Base-by-base conservation (phyloP, 345 rosid species). In the Nasturtium officinale region DNA sequence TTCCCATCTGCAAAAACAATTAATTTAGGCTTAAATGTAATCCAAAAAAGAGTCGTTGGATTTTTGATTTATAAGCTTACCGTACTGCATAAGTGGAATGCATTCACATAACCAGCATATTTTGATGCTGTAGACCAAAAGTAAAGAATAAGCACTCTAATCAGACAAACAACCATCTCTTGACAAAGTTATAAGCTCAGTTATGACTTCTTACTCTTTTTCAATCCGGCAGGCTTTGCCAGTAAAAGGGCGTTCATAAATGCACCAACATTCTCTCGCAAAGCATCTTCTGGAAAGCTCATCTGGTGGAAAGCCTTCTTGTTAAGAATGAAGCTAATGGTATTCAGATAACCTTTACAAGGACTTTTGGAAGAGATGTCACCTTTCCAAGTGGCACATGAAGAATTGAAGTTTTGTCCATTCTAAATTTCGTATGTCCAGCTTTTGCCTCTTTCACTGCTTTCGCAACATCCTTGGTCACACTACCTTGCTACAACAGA, bases 321-420 rank as follows among this genome's bases (percentile, higher is more conserved):
- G 21, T 60, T 15, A 77, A 48, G 61, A 71, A 54, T 20, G 25
- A 32, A 56, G 15, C 17, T 64, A n/a, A 65, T 55, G 52, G 48
- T 18, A 46, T 42, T 69, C 30, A 26, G 25, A 60, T 21, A 10
- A 71, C 18, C n/a, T 23, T 43, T 3, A 35, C 9, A 9, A 51
- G 29, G 32, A 16, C 25, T 50, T 53, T 16, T 52, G 59, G 61
- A 57, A 69, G 77, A 15, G 57, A 33, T 30, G 23, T 50, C 64
- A 89, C 97, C 97, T 95, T 91, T 72, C 99, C 99, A 54, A 95
- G 89, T 46, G 96, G 96, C 8, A 87, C 88, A 71, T 95, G 99
- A 56, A 91, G 91, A 63, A 88, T 91, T 2, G 99, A 84, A 72
- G 96, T 75, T 71, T 91, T 95, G 77, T 95, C 97, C 97, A 91